These are phyloP conservation scores for Camellia granthamiana DNA, from an alignment of 148 eudicot species.

Conservation along the genomic window DNA sequence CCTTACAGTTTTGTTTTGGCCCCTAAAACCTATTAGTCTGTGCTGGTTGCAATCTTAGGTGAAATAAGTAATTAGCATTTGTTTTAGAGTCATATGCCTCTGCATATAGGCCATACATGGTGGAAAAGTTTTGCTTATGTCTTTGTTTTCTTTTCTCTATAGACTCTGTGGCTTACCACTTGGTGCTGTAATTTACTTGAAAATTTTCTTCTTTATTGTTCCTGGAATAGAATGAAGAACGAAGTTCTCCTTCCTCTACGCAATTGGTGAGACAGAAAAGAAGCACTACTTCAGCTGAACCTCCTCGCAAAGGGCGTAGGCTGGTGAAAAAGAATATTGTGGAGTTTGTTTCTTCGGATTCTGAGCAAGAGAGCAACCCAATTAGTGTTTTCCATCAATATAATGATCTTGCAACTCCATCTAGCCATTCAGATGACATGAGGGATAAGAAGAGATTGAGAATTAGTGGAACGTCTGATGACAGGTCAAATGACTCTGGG, in stretches of 20 bases:
- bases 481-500: slow-evolving; percentile 6
- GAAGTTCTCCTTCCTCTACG: slow-evolving; percentile 18
- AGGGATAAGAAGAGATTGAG: slow-evolving; percentile 28
- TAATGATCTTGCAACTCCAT: slow-evolving; percentile 19
- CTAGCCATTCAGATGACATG: slow-evolving; percentile 23
- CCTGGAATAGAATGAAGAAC: slow-evolving; percentile 28
- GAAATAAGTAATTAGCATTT: neutral
- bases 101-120: neutral
- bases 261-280: slow-evolving; percentile 29
- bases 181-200: neutral
- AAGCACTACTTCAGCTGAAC: slow-evolving; percentile 28
- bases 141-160: neutral
- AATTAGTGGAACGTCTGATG: slow-evolving; percentile 22
- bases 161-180: neutral
- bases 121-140: neutral
- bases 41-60: neutral
- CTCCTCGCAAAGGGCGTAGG: slow-evolving; percentile 43
- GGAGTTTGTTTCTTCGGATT: slow-evolving; percentile 14
- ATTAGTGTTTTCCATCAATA: slow-evolving; percentile 15
- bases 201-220: slow-evolving; percentile 14
- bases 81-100: neutral
- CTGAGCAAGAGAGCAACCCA: slow-evolving; percentile 12
- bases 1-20: neutral
- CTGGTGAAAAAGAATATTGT: slow-evolving; percentile 47
- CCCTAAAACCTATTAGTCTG: neutral